Conservation (phyloP, 78 protist genomes). For the Cyanophora paradoxa region DNA sequence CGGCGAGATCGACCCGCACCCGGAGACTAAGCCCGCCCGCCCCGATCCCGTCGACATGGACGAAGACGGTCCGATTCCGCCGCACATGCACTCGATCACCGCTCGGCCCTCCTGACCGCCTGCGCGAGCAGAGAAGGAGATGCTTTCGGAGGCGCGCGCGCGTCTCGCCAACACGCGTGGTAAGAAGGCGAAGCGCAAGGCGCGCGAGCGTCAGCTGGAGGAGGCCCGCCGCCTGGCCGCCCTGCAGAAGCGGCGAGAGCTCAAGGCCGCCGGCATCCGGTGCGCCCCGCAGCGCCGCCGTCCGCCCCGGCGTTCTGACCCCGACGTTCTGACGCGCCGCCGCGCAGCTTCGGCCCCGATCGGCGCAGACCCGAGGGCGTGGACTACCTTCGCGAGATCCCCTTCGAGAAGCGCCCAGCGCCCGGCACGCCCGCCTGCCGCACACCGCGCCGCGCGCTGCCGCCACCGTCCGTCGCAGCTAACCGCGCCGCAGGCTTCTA, state of each 20-base stretch:
- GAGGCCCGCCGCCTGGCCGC: conserved; percentile 93
- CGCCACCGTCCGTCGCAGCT: too few relatives aligned
- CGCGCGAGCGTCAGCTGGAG: conserved; percentile 92
- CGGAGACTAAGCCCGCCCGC: conserved; percentile 94
- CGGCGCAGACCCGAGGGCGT: too few relatives aligned
- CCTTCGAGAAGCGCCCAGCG: conserved; percentile 49
- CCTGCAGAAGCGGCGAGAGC: conserved; percentile 93
- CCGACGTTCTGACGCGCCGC: too few relatives aligned
- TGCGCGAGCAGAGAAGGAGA: conserved; percentile 85
- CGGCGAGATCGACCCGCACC: conserved; percentile 95
- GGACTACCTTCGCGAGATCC: conserved; percentile 62
- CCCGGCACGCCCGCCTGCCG: too few relatives aligned
- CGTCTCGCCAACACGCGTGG: conserved; percentile 95
- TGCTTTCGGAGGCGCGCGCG: conserved; percentile 94
- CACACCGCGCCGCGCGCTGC: too few relatives aligned
- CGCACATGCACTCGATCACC: too few relatives aligned
- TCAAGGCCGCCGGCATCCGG: conserved; percentile 87
- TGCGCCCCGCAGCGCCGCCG: background rate
- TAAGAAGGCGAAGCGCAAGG: conserved; percentile 95
- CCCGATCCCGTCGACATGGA: conserved; percentile 99
- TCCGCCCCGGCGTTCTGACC: too few relatives aligned
- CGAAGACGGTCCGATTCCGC: conserved; percentile 66
- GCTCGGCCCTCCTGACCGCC: too few relatives aligned
- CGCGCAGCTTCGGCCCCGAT: too few relatives aligned
- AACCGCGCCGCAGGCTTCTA: conserved; percentile 54